phyloP scores from a whole-genome alignment of 2,329 filamentous ascomycete genomes.

The Diaporthe eres region DNA sequence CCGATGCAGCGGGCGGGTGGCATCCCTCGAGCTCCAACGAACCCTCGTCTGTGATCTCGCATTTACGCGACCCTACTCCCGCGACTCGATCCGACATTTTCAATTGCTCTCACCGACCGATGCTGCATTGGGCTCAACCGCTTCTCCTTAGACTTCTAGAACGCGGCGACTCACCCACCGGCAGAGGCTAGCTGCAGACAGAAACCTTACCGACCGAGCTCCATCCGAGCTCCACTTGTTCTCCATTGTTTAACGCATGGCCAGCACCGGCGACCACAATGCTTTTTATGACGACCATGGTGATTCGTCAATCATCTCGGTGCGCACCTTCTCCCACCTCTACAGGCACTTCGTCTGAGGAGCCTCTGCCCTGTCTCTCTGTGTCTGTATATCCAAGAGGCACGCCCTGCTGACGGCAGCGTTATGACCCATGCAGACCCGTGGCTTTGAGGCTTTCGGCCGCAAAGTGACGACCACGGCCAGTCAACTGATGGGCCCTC shows the following conservation, averaged over 20 bases:
- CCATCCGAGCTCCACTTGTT: slow-evolving; percentile 41
- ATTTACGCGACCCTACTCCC: slow-evolving; percentile 22
- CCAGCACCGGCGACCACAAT: slow-evolving; percentile 57
- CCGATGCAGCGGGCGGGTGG: slow-evolving; percentile 24
- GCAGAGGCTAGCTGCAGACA: slow-evolving; percentile 37
- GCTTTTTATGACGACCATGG: slow-evolving; percentile 63
- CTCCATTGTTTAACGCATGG: slow-evolving; percentile 46
- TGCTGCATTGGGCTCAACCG: not conserved
- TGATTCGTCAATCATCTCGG: slow-evolving; percentile 62
- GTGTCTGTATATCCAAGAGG: slow-evolving; percentile 30
- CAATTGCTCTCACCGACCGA: slow-evolving; percentile 10
- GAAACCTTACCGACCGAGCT: slow-evolving; percentile 35
- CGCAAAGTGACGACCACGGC: slow-evolving; percentile 96
- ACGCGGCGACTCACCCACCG: slow-evolving; percentile 30
- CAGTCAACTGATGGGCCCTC: slow-evolving; percentile 85
- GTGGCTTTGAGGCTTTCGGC: slow-evolving; percentile 91
- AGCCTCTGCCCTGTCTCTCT: slow-evolving; percentile 8
- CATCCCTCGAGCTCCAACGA: slow-evolving; percentile 23
- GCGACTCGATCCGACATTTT: slow-evolving; percentile 17
- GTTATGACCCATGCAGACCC: slow-evolving; percentile 69
- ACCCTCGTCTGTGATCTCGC: slow-evolving; percentile 21
- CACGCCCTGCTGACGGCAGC: slow-evolving; percentile 36
- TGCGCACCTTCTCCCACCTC: slow-evolving; percentile 42
- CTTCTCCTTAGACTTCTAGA: slow-evolving; percentile 33
- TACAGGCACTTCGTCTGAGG: slow-evolving; percentile 21